Percentiles rank a stretch among this genome's conserved stretches.
Conservation (phyloP, 2,329 filamentous ascomycete species). For the Passalora sequoiae region DNA sequence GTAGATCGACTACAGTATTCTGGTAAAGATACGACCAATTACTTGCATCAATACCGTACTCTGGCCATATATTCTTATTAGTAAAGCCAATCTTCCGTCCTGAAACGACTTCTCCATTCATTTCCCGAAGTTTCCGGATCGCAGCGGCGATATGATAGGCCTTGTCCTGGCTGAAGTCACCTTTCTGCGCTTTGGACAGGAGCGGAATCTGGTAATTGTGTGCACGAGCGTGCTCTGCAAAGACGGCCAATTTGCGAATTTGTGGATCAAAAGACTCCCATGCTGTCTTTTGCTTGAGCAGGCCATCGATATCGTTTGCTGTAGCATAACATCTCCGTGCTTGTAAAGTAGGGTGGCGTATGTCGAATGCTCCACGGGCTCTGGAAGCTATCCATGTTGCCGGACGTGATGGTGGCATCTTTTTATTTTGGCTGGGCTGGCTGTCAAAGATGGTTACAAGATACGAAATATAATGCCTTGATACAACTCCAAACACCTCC, state of each 20-base stretch:
- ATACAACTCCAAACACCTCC: no score
- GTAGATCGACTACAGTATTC: conserved; percentile 20
- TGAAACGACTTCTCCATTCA: conserved; percentile 21
- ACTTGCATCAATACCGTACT: conserved; percentile 17
- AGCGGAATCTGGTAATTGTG: conserved; percentile 23
- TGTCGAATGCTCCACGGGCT: neutral
- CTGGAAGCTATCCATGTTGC: conserved; percentile 1
- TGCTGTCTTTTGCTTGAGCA: conserved; percentile 19
- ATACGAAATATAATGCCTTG: no score
- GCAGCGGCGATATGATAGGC: conserved; percentile 22
- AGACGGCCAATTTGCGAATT: conserved; percentile 21
- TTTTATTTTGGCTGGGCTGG: neutral
- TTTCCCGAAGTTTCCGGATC: conserved; percentile 22
- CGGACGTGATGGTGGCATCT: neutral
- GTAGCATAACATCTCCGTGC: conserved; percentile 8
- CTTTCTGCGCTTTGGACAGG: conserved; percentile 20
- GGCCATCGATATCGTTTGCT: conserved; percentile 21
- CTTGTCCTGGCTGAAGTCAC: conserved; percentile 18
- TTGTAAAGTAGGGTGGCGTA: neutral
- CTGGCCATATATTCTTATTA: conserved; percentile 18
- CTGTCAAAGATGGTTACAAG: neutral
- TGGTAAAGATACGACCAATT: conserved; percentile 23
- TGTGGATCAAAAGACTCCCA: conserved; percentile 19
- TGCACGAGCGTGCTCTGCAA: conserved; percentile 21
- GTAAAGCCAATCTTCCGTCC: conserved; percentile 23